Evolutionary conservation across 345 rosid species (phyloP).

Genomic region (Chamaenerion angustifolium): DNA sequence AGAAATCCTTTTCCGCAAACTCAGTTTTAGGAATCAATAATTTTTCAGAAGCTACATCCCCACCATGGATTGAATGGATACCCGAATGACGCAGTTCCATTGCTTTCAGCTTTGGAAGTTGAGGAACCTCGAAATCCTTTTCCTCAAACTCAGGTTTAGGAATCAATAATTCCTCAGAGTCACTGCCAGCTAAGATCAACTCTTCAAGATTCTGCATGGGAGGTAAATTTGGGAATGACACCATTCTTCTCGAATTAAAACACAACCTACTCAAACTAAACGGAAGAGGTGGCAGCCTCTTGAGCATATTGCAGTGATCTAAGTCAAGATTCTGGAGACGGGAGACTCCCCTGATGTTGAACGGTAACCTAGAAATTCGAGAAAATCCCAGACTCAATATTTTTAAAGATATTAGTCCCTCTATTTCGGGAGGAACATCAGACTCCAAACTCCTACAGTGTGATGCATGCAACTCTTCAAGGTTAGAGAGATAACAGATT

Average conservation of each 20-base stretch:
- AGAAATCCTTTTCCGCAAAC: not conserved
- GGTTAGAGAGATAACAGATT: not conserved
- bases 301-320: not conserved
- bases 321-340: constrained; percentile 3
- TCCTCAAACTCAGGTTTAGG: not conserved
- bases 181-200: not conserved
- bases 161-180: not conserved
- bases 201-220: not conserved
- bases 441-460: not conserved
- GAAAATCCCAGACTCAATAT: not conserved
- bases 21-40: not conserved
- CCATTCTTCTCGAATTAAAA: not conserved
- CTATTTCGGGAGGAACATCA: not conserved
- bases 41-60: too few relatives aligned
- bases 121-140: not conserved
- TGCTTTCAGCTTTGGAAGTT: not conserved
- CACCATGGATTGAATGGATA: not conserved
- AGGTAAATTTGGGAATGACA: not conserved
- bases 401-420: not conserved
- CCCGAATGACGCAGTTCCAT: not conserved
- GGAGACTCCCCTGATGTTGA: not conserved
- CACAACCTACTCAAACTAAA: not conserved
- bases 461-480: constrained; percentile 2
- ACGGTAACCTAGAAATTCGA: not conserved
- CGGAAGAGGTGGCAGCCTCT: constrained; percentile 2